Evolutionary conservation across 2,329 filamentous ascomycete species (phyloP).

Genomic region (Thelonectria discophora): DNA sequence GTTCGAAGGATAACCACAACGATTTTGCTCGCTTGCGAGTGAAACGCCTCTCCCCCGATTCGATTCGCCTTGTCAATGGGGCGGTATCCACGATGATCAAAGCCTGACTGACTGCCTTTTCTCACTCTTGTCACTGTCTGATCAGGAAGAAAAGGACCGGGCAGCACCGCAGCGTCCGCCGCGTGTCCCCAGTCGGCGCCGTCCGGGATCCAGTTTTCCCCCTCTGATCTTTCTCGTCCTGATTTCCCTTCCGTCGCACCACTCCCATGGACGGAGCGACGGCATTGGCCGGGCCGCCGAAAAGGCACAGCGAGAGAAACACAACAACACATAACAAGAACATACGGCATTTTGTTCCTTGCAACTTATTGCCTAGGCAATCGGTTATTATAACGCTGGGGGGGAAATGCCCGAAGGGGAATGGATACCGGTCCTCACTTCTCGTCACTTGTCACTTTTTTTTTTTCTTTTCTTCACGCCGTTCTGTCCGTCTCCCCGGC

Average conservation of each 20-base stretch:
- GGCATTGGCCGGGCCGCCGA: constrained; percentile 22
- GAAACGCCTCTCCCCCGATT: constrained; percentile 15
- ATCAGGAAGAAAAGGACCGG: constrained; percentile 9
- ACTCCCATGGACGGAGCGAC: constrained; percentile 15
- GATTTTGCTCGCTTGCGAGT: constrained; percentile 4
- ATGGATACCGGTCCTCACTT: background rate
- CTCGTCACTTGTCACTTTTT: background rate
- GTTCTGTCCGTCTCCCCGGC: constrained; percentile 28
- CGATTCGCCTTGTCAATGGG: constrained; percentile 19
- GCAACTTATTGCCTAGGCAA: too few species aligned
- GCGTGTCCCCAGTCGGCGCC: constrained; percentile 30
- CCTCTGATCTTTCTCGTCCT: constrained; percentile 10
- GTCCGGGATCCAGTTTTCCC: constrained; percentile 21
- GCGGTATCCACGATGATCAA: background rate
- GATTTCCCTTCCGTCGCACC: constrained; percentile 13
- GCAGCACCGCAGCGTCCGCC: constrained; percentile 25
- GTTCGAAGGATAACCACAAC: too few species aligned
- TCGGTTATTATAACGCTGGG: too few species aligned
- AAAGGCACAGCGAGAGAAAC: background rate
- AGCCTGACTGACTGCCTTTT: too few species aligned
- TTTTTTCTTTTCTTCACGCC: background rate
- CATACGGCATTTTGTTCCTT: too few species aligned
- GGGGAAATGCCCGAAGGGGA: too few species aligned
- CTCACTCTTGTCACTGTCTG: too few species aligned
- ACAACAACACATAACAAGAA: too few species aligned